Base-by-base conservation (phyloP, 169 alveolate genomes). In the Cryptosporidium sp. region DNA sequence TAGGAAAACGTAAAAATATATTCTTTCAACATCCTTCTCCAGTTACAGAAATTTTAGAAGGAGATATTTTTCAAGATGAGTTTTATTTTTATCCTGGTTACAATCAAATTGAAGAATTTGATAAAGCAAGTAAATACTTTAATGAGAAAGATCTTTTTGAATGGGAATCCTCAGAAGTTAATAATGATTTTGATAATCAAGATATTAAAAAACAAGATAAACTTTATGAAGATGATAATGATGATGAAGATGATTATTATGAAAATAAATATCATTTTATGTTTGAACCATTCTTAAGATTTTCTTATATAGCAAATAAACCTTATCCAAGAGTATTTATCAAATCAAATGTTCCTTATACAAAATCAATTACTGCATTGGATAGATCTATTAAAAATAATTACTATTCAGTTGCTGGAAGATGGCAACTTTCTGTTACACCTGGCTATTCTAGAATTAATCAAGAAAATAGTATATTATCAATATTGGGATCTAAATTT, bases 11-110 rank as follows among this genome's bases (percentile, higher is more conserved):
- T 10, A 39, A 56, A 23, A 73, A 73, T 33, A 23, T 53, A 5
- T 73, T 53, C 44, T 73, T 73, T 60, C 53, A 73, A 5, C 86
- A 73, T 73, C 86, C 86, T 23, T 52, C 86, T 0, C 86, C 86
- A n/a, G 71, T 73, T 35, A 73, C 86, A 14, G 86, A 73, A 23
- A 56, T 56, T n/a, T 26, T 73, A 16, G 86, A 73, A 31, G 86
- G 86, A 3, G 71, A 73, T 56, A 37, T 73, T 53, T 53, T 56
- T 7, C 70, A 33, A 23, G 18, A 56, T 12, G 29, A 9, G 16
- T 35, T 9, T 39, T 69, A 69, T 5, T 69, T 69, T 69, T 37
- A 37, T 21, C 53, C 62, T 1, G 35, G 35, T 21, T 56, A 23
- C 26, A 56, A 26, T 56, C 67, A 8, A 23, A 2, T 56, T n/a